Conservation (phyloP, 805 yeast species). For the Ogataea siamensis region DNA sequence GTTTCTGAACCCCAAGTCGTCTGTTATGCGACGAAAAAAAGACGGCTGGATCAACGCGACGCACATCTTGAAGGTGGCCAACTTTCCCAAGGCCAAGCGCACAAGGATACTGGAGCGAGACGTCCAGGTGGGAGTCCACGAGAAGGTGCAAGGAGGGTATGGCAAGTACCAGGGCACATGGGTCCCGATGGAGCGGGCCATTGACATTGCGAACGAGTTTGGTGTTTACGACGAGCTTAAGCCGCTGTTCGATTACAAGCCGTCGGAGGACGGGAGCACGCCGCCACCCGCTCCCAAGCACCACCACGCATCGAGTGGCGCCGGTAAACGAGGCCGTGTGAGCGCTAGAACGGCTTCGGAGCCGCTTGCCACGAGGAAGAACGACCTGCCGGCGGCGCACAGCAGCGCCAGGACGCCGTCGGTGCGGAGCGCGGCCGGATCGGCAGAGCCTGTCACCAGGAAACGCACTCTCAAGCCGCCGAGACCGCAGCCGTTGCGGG, state of each 20-base stretch:
- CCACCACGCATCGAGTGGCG: conserved; percentile 57
- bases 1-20: conserved; percentile 60
- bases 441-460: conserved; percentile 7
- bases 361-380: conserved; percentile 12
- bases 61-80: conserved; percentile 88
- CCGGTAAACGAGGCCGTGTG: conserved; percentile 30
- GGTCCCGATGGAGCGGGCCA: conserved; percentile 83
- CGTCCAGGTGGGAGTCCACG: conserved; percentile 87
- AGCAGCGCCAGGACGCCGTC: conserved; percentile 4
- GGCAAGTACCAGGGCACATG: conserved; percentile 97
- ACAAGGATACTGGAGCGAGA: conserved; percentile 90
- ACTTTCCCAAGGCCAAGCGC: conserved; percentile 90
- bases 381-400: conserved; percentile 3
- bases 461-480: conserved; percentile 11
- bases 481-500: conserved; percentile 3
- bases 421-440: conserved; percentile 1
- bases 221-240: conserved; percentile 59
- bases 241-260: conserved; percentile 63
- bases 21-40: conserved; percentile 72
- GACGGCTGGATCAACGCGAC: conserved; percentile 94
- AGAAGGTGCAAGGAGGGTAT: conserved; percentile 95
- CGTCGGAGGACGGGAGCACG: conserved; percentile 47
- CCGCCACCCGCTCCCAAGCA: conserved; percentile 66
- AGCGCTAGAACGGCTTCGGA: conserved; percentile 18
- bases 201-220: conserved; percentile 60